Evolutionary conservation across 2,329 filamentous ascomycete genomes (phyloP).

Genomic region (Cryoendolithus antarcticus): DNA sequence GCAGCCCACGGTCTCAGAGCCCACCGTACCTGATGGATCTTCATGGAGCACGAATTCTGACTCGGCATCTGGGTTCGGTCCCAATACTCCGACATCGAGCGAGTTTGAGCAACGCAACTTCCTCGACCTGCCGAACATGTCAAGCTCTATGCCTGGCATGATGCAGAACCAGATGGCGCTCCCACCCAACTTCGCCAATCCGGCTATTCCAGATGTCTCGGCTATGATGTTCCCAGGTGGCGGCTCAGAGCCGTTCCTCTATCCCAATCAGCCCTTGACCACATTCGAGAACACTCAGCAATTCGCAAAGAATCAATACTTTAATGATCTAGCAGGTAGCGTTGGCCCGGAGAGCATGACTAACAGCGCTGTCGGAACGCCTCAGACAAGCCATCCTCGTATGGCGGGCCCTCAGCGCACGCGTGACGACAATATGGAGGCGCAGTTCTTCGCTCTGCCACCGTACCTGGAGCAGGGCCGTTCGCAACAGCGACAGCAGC

Average conservation of each 20-base stretch:
- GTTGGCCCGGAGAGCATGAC: no score
- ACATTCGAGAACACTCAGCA: conserved; percentile 36
- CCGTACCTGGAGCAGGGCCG: conserved; percentile 52
- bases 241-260: conserved; percentile 59
- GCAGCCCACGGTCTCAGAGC: conserved; percentile 1
- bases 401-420: conserved; percentile 1
- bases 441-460: conserved; percentile 59
- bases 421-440: conserved; percentile 51
- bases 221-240: conserved; percentile 70
- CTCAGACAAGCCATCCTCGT: no score
- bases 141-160: no score
- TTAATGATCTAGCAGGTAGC: no score
- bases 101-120: conserved; percentile 9
- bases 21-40: background rate
- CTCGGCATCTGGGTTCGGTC: conserved; percentile 12
- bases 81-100: conserved; percentile 14
- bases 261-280: conserved; percentile 64
- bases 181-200: conserved; percentile 22
- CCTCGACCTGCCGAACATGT: background rate
- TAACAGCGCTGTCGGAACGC: no score
- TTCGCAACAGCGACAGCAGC: conserved; percentile 18
- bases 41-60: conserved; percentile 4
- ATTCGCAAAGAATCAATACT: conserved; percentile 12
- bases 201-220: conserved; percentile 55
- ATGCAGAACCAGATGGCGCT: conserved; percentile 6